phyloP scores from a whole-genome alignment of 768 basidiomycete genomes.

The Collybia nuda region DNA sequence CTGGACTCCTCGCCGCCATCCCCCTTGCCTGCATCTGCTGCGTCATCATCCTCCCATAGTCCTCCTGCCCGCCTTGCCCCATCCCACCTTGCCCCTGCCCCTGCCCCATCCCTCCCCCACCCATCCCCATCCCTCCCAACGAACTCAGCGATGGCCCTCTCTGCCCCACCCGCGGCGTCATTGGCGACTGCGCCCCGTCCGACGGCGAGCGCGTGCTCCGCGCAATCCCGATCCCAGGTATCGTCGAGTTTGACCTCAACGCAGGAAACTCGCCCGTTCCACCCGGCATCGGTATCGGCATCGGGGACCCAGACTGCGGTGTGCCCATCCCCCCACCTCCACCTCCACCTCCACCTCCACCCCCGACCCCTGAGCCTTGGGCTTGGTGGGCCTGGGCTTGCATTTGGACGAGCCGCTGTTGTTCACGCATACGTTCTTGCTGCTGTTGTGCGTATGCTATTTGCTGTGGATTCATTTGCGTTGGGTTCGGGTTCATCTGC shows the following conservation, averaged over 20 bases:
- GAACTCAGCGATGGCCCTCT: slow-evolving; percentile 37
- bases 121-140: too few relatives aligned
- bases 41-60: slow-evolving; percentile 55
- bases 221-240: slow-evolving; percentile 79
- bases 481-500: slow-evolving; percentile 13
- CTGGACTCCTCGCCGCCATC: slow-evolving; percentile 33
- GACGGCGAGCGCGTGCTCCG: slow-evolving; percentile 76
- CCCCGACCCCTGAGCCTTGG: too few relatives aligned
- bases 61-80: slow-evolving; percentile 37
- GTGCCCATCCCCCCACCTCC: slow-evolving; percentile 38
- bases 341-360: too few relatives aligned
- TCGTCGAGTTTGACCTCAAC: slow-evolving; percentile 47
- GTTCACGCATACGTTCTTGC: slow-evolving; percentile 27
- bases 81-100: too few relatives aligned
- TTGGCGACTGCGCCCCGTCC: slow-evolving; percentile 52
- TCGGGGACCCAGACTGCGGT: slow-evolving; percentile 42
- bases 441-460: slow-evolving; percentile 26
- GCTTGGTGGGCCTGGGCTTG: too few relatives aligned
- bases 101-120: neutral
- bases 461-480: slow-evolving; percentile 15
- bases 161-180: slow-evolving; percentile 45
- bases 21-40: slow-evolving; percentile 24
- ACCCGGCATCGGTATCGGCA: slow-evolving; percentile 34
- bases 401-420: slow-evolving; percentile 26
- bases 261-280: slow-evolving; percentile 32